Base-by-base conservation (phyloP, 495 filamentous ascomycete genomes). In the Daldinia concentrica region DNA sequence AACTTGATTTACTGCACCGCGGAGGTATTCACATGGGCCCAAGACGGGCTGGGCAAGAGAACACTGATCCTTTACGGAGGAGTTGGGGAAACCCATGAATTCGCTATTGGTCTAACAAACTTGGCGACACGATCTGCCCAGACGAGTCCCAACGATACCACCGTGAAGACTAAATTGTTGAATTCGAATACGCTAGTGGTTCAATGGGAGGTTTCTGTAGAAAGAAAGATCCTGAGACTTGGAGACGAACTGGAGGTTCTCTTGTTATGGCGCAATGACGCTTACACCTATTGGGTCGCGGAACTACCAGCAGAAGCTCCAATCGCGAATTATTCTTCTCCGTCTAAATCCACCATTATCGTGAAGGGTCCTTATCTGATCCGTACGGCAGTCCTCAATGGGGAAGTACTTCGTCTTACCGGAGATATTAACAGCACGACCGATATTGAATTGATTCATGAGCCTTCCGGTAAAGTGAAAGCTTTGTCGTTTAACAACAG, bases 1-100 rank as follows among this genome's bases (percentile, higher is more conserved):
- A 89, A 85, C 14, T 77, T 94, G 32, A 77, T 93, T 3, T 94
- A 94, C 79, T 92, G 89, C 0, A 90, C 91, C 11, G 91, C 88
- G 2, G 91, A 95, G 64, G 85, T 93, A 51, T 91, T 92, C 64
- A 93, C 90, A 29, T 66, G 62, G 62, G 62, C 57, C 4, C 27
- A 51, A 54, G 58, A 12, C 81, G 78, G 22, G 71, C 82, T 30
- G 82, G 82, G 69, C 66, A 66, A 60, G 61, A 74, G 11, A 56
- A 71, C 65, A 4, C 77, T 93, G 4, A 80, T 94, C 26, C 70
- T 94, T 12, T 94, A 92, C 65, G 91, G 91, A n/a, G 90, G 87
- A 12, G 78, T 84, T 27, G 84, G 82, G 3, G 92, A 94, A 71
- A 83, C 83, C 7, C 90, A 94, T 69, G 92, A 93, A 75, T 74